Evolutionary conservation across 345 rosid genomes (phyloP).

Genomic region (Excoecaria agallocha): DNA sequence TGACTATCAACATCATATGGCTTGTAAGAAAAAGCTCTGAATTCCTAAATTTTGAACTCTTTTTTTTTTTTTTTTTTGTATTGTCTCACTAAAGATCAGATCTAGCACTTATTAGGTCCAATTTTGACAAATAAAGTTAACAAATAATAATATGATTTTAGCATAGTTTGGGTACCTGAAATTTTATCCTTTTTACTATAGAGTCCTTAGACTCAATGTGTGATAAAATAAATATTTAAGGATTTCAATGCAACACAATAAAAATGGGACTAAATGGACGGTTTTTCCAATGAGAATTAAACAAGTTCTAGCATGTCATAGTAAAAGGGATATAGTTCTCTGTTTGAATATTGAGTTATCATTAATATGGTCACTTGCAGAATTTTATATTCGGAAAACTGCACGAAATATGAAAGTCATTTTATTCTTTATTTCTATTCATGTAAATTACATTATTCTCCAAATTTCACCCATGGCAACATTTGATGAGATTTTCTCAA

Average conservation of each 20-base stretch:
- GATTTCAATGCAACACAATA: no score
- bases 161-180: no score
- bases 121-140: no score
- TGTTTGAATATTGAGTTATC: background rate
- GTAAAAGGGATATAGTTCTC: background rate
- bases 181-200: no score
- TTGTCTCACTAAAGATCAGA: no score
- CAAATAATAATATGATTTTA: no score
- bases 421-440: background rate
- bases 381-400: background rate
- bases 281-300: background rate
- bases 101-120: no score
- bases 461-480: background rate
- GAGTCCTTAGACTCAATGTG: no score
- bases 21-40: background rate
- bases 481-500: background rate
- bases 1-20: background rate
- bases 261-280: no score
- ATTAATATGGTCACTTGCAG: background rate
- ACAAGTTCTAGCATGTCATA: background rate
- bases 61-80: no score
- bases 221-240: no score
- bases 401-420: background rate
- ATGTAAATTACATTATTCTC: background rate
- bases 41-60: no score